Conservation (phyloP, 2,329 filamentous ascomycete genomes). For the Exophiala sideris region DNA sequence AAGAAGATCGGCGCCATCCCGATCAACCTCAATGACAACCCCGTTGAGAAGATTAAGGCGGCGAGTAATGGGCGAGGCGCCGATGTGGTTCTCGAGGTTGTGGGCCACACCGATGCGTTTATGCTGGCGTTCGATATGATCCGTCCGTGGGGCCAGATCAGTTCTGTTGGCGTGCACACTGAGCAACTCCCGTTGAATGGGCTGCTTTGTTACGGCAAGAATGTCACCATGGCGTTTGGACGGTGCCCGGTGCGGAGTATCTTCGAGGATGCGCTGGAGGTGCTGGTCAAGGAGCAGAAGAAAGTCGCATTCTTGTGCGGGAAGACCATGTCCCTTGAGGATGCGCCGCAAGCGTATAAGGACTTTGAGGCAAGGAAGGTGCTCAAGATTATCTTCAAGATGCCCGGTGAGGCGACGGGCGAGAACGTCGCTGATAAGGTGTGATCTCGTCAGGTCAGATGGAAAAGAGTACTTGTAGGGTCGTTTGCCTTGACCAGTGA, state of each 20-base stretch:
- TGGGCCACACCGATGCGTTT: constrained; percentile 28
- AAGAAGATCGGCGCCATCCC: constrained; percentile 61
- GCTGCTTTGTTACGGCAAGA: constrained; percentile 28
- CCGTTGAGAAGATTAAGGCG: constrained; percentile 59
- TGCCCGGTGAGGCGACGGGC: constrained; percentile 19
- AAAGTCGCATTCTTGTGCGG: constrained; percentile 28
- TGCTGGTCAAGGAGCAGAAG: constrained; percentile 29
- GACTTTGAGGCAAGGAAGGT: constrained; percentile 29
- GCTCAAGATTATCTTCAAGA: constrained; percentile 27
- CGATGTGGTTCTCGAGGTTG: constrained; percentile 49
- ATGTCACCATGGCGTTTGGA: constrained; percentile 29
- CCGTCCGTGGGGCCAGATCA: constrained; percentile 28
- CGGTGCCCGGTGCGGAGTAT: constrained; percentile 29
- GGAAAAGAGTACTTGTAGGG: too few relatives aligned
- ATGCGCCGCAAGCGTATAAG: constrained; percentile 28
- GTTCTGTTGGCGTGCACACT: constrained; percentile 29
- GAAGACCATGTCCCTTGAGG: constrained; percentile 28
- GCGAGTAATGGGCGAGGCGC: constrained; percentile 63
- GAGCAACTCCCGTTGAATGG: constrained; percentile 23
- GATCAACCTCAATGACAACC: constrained; percentile 58
- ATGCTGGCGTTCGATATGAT: constrained; percentile 29
- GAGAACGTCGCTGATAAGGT: constrained; percentile 40
- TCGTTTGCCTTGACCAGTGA: too few relatives aligned
- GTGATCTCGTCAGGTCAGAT: not conserved
- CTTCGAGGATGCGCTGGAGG: constrained; percentile 26